phyloP scores from a whole-genome alignment of 2,329 filamentous ascomycete genomes.

The Aspergillus texensis region DNA sequence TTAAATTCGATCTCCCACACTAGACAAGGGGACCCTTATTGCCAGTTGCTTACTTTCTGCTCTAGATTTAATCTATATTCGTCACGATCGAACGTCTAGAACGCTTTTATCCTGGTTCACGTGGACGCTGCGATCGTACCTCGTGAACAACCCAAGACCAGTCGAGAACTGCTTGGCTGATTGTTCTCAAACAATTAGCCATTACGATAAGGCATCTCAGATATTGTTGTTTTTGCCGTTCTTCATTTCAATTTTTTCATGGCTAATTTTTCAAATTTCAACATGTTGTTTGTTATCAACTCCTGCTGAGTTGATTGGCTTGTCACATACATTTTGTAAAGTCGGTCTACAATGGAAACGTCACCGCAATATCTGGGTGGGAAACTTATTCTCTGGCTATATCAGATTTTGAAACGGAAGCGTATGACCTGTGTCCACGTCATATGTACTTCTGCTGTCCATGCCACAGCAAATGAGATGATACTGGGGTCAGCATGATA shows the following conservation, averaged over 20 bases:
- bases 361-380: not conserved
- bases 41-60: not conserved
- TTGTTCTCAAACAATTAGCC: not conserved
- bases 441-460: not conserved
- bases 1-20: conserved; percentile 2
- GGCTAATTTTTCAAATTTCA: not conserved
- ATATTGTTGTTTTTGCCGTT: not conserved
- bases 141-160: not conserved
- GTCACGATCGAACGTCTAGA: not conserved
- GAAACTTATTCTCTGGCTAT: not conserved
- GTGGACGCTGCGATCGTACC: not conserved
- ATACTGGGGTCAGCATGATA: not conserved
- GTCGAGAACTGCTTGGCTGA: not conserved
- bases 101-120: not conserved
- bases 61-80: not conserved
- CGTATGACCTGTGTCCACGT: not conserved
- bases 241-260: not conserved
- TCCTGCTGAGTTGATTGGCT: not conserved
- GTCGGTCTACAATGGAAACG: not conserved
- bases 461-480: not conserved
- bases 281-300: not conserved
- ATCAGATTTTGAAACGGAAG: not conserved
- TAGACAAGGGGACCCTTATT: not conserved
- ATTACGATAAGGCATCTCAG: not conserved
- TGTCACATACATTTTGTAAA: not conserved